Percentiles rank a stretch among this genome's conserved stretches.
Evolutionary conservation across 202 grass and related monocot genomes (phyloP).

Genomic region (Brachypodium distachyon): DNA sequence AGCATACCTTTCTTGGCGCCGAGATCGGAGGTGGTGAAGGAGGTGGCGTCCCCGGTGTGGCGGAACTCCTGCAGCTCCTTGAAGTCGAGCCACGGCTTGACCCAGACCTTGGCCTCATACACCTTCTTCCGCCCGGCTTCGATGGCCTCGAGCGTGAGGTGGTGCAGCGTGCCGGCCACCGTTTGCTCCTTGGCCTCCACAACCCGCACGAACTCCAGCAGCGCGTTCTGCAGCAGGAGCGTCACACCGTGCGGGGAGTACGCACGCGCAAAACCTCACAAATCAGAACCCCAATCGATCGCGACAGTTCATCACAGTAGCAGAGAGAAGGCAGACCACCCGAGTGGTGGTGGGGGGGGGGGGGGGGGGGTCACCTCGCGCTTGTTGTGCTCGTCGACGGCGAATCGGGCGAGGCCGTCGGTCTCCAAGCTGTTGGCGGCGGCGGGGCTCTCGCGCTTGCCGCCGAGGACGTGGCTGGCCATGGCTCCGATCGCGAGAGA

Average conservation of each 20-base stretch:
- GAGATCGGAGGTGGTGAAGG: constrained; percentile 62
- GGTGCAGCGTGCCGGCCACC: constrained; percentile 75
- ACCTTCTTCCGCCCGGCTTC: constrained; percentile 80
- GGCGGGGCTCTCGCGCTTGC: constrained; percentile 16
- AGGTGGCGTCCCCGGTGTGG: constrained; percentile 44
- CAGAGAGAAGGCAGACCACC: background rate
- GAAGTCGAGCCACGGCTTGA: constrained; percentile 87
- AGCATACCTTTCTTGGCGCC: constrained; percentile 49
- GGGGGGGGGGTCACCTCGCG: constrained; percentile 29
- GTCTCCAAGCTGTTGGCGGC: constrained; percentile 50
- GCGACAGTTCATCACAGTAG: background rate
- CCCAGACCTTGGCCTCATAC: constrained; percentile 88
- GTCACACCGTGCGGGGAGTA: background rate
- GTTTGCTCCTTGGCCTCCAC: constrained; percentile 93
- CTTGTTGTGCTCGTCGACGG: constrained; percentile 96
- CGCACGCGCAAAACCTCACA: background rate
- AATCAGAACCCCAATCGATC: background rate
- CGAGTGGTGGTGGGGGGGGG: background rate
- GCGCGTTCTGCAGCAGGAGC: constrained; percentile 51
- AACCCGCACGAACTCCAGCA: constrained; percentile 77
- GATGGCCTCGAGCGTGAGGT: constrained; percentile 72
- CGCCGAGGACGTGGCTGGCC: constrained; percentile 44
- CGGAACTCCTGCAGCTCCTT: constrained; percentile 89
- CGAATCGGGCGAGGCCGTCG: constrained; percentile 75
- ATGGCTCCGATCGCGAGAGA: constrained; percentile 26